Conservation (phyloP, 331 rosid genomes). For the Spiraea crenata region DNA sequence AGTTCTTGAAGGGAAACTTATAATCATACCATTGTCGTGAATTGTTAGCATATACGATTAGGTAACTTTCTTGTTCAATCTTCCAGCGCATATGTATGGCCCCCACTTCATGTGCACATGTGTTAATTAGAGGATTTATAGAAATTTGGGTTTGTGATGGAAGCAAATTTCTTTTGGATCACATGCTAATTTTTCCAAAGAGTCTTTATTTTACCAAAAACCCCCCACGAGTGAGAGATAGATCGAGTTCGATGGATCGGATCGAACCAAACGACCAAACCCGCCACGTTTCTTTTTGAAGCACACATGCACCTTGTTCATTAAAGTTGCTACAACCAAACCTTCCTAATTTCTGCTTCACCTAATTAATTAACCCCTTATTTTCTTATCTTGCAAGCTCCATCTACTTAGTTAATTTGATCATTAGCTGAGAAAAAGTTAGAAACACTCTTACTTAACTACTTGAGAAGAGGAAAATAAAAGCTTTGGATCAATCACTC, state of each 20-base stretch:
- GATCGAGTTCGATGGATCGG: too few relatives aligned
- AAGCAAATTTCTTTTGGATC: conserved; percentile 46
- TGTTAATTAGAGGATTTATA: not conserved
- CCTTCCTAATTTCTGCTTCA: conserved; percentile 16
- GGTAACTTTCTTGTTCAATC: conserved; percentile 36
- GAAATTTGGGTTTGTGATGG: conserved; percentile 44
- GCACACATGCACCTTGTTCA: conserved; percentile 52
- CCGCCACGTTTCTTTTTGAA: conserved; percentile 29
- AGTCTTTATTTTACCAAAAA: conserved; percentile 32
- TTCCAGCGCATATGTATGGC: not conserved
- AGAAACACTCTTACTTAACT: too few relatives aligned
- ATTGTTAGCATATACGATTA: conserved; percentile 24
- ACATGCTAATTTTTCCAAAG: conserved; percentile 31
- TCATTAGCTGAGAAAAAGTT: not conserved
- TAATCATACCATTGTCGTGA: not conserved
- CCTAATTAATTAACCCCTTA: not conserved
- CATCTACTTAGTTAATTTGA: not conserved
- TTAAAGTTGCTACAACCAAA: conserved; percentile 41
- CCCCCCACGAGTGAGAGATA: conserved; percentile 19
- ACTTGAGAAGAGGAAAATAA: too few relatives aligned
- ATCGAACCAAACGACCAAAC: conserved; percentile 22
- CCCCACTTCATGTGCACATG: conserved; percentile 15
- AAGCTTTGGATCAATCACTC: too few relatives aligned
- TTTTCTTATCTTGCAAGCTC: conserved; percentile 6
- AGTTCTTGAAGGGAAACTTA: not conserved